A percentile compares a stretch with the other conserved stretches of the same genome.
phyloP scores from a whole-genome alignment of 2,329 filamentous ascomycete genomes.

The Penicillium sclerotigenum region DNA sequence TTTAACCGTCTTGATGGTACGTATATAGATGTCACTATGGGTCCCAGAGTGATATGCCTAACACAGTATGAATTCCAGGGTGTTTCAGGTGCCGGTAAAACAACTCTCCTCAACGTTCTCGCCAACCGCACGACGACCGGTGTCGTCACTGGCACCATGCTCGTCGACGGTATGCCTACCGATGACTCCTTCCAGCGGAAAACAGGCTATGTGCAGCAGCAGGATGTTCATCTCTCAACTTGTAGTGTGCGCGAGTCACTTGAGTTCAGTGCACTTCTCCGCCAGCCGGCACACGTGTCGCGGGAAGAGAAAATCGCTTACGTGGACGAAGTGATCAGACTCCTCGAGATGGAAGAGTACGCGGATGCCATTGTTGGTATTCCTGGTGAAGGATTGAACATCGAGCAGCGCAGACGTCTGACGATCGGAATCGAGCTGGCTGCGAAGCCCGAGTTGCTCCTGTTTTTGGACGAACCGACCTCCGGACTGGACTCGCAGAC shows the following conservation, averaged over 20 bases:
- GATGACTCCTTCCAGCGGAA: constrained; percentile 46
- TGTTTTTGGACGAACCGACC: constrained; percentile 90
- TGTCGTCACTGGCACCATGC: constrained; percentile 77
- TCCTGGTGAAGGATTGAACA: constrained; percentile 67
- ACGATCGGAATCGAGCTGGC: constrained; percentile 93
- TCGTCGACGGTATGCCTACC: constrained; percentile 66
- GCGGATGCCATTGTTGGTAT: constrained; percentile 85
- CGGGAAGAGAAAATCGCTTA: constrained; percentile 74
- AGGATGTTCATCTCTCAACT: constrained; percentile 78
- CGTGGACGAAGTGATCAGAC: constrained; percentile 80
- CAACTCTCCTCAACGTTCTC: constrained; percentile 77
- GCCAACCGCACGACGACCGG: constrained; percentile 80
- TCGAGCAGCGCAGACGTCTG: constrained; percentile 66
- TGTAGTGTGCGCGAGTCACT: constrained; percentile 81
- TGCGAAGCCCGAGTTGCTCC: constrained; percentile 77
- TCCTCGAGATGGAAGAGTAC: constrained; percentile 82
- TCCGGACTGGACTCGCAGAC: constrained; percentile 88
- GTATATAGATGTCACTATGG: constrained; percentile 9
- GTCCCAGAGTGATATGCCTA: not conserved
- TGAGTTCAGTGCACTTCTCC: constrained; percentile 74
- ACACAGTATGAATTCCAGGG: constrained; percentile 39
- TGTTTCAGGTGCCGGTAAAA: constrained; percentile 84
- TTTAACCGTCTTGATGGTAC: constrained; percentile 74
- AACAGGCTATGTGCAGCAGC: constrained; percentile 52
- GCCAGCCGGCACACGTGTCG: constrained; percentile 69